Evolutionary conservation across 805 yeast genomes (phyloP).

Genomic region (Wickerhamiella galacta): DNA sequence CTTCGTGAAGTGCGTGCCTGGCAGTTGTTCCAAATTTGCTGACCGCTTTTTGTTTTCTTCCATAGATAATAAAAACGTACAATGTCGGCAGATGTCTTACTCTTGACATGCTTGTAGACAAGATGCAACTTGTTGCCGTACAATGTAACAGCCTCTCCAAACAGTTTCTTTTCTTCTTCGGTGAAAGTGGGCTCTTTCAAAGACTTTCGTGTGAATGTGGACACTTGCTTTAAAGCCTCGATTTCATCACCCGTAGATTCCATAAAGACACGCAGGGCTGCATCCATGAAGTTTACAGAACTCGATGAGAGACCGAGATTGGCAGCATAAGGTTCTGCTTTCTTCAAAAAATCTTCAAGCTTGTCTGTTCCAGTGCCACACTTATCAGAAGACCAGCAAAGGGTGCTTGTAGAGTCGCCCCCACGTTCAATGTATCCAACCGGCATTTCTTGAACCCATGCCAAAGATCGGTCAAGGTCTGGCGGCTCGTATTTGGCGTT

Average conservation of each 20-base stretch:
- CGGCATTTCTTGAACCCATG: constrained; percentile 68
- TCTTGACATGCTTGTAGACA: constrained; percentile 50
- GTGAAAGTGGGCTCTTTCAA: constrained; percentile 67
- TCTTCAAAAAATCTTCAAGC: constrained; percentile 37
- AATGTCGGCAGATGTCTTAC: constrained; percentile 59
- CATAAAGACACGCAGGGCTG: constrained; percentile 40
- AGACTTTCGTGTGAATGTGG: constrained; percentile 34
- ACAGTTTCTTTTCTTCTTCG: constrained; percentile 42
- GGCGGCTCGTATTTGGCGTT: constrained; percentile 4
- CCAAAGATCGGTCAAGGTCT: constrained; percentile 14
- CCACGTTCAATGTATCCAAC: constrained; percentile 77
- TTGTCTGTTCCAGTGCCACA: constrained; percentile 13
- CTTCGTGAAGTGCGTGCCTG: constrained; percentile 53
- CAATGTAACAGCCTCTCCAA: constrained; percentile 57
- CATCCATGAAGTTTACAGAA: constrained; percentile 74
- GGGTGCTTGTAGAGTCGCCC: constrained; percentile 33
- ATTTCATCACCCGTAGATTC: constrained; percentile 33
- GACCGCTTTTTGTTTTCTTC: constrained; percentile 74
- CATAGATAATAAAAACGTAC: constrained; percentile 81
- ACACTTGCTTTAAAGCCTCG: constrained; percentile 32
- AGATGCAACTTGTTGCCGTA: constrained; percentile 69
- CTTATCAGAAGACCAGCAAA: constrained; percentile 40
- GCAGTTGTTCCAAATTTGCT: constrained; percentile 63
- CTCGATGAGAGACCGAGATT: constrained; percentile 36
- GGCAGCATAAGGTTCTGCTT: constrained; percentile 41